phyloP scores from a whole-genome alignment of 2,329 filamentous ascomycete species.

The Daldinia eschscholtzii region DNA sequence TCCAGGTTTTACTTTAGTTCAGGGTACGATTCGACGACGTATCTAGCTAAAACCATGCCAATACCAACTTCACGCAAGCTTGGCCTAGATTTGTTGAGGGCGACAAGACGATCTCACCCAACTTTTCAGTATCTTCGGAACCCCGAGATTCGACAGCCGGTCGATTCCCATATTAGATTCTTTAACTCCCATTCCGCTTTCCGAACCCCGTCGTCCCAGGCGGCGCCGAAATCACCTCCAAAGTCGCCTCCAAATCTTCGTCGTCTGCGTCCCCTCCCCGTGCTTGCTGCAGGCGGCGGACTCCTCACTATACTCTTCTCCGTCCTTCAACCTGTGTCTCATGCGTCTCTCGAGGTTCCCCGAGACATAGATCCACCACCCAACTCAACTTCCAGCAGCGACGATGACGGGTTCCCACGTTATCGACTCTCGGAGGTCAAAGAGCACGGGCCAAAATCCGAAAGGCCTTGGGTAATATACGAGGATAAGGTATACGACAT shows the following conservation, averaged over 20 bases:
- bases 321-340: constrained; percentile 45
- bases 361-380: constrained; percentile 25
- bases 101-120: constrained; percentile 34
- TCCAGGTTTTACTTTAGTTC: constrained; percentile 10
- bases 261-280: constrained; percentile 42
- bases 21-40: background rate
- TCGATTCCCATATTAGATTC: constrained; percentile 22
- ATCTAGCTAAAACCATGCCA: constrained; percentile 36
- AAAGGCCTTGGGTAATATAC: constrained; percentile 73
- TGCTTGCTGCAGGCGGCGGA: constrained; percentile 49
- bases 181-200: constrained; percentile 37
- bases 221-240: constrained; percentile 15
- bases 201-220: constrained; percentile 34
- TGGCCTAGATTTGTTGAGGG: constrained; percentile 39
- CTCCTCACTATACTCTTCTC: constrained; percentile 48
- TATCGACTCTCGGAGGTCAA: constrained; percentile 66
- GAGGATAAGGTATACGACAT: constrained; percentile 77
- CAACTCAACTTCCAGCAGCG: constrained; percentile 44
- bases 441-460: constrained; percentile 65
- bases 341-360: constrained; percentile 37
- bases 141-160: constrained; percentile 26
- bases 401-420: constrained; percentile 58
- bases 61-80: constrained; percentile 33
- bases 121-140: constrained; percentile 28
- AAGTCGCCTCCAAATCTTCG: constrained; percentile 22